Evolutionary conservation across 2,329 filamentous ascomycete genomes (phyloP), one percentile per base, ranked within the genome.

Genomic region (Trichoderma lentiforme): DNA sequence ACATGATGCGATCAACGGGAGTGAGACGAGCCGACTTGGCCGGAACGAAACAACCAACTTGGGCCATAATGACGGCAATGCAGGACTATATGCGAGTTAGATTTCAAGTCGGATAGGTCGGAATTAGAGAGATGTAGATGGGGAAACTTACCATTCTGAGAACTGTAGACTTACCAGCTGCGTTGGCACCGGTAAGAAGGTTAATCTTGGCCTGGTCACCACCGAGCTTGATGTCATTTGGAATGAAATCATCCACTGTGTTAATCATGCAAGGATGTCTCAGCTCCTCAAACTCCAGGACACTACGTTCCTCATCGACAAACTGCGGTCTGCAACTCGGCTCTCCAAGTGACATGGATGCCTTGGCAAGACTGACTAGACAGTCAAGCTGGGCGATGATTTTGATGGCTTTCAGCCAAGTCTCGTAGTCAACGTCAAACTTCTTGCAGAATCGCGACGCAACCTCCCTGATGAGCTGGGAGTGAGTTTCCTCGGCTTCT

Each of bases 1-100:
- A 98, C 96, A 99, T 99, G 85, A 99, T 98, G 70, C 96, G 93
- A 80, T 99, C 96, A 3, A 97, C 90, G 0, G 96, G 95, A 0
- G 95, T 98, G 58, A 99, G 86, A 3, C 88, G 90, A 1, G 96
- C 96, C 3, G 91, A 93, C 21, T 88, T 86, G 72, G 94, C 95
- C 1, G 96, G 96, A 1, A 99, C 90, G 76, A 97, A 92, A 81
- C 95, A 98, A 70, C 96, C 96, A 34, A 99, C 92, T 79, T 99
- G 96, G 0, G 96, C 96, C 89, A 99, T 95, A 76, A 99, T 98
- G 64, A 98, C 95, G 0, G 96, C 96, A 62, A 96, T 90, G 78
- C 96, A 99, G 3, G 95, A 97, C 92, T 94, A 62, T 11, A 58
- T 9, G 12, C 62, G 36, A 32, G 75, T 81, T 77, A 82, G 78